phyloP scores from a whole-genome alignment of 441 rosid genomes.

The Euphorbia schlechtendalii region DNA sequence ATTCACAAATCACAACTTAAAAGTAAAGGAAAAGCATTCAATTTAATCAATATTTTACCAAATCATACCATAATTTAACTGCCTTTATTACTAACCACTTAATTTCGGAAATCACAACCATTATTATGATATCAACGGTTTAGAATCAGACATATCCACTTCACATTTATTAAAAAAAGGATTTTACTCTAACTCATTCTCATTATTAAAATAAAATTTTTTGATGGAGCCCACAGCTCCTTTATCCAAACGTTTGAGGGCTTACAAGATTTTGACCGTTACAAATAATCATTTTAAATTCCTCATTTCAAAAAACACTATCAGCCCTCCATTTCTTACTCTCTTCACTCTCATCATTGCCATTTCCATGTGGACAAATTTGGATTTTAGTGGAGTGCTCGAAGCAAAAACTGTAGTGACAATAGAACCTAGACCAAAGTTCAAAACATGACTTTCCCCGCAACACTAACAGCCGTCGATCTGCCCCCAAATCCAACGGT shows the following conservation, averaged over 20 bases:
- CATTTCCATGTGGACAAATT: background rate
- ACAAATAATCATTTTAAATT: slow-evolving; percentile 19
- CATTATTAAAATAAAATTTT: background rate
- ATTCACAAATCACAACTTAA: too few species aligned
- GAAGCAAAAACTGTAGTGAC: slow-evolving; percentile 19
- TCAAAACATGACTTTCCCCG: slow-evolving; percentile 24
- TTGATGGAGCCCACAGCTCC: slow-evolving; percentile 21
- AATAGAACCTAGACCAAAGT: slow-evolving; percentile 6
- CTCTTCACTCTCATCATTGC: slow-evolving; percentile 17
- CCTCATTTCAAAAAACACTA: slow-evolving; percentile 20
- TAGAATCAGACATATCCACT: background rate
- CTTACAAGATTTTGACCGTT: slow-evolving; percentile 38
- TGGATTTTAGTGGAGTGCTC: background rate
- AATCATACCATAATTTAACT: too few species aligned
- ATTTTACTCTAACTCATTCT: slow-evolving; percentile 14
- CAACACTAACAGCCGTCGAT: slow-evolving; percentile 23
- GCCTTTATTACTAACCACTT: too few species aligned
- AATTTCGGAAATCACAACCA: too few species aligned
- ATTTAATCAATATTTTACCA: too few species aligned
- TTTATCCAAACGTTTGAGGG: slow-evolving; percentile 18
- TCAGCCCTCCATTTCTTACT: slow-evolving; percentile 16
- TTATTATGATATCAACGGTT: background rate
- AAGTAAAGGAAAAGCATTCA: too few species aligned
- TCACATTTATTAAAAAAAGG: background rate
- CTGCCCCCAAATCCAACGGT: slow-evolving; percentile 20